Percentiles rank a stretch among this genome's conserved stretches.
phyloP scores from a whole-genome alignment of 177 flowering plant species.

The Tripterygium wilfordii region DNA sequence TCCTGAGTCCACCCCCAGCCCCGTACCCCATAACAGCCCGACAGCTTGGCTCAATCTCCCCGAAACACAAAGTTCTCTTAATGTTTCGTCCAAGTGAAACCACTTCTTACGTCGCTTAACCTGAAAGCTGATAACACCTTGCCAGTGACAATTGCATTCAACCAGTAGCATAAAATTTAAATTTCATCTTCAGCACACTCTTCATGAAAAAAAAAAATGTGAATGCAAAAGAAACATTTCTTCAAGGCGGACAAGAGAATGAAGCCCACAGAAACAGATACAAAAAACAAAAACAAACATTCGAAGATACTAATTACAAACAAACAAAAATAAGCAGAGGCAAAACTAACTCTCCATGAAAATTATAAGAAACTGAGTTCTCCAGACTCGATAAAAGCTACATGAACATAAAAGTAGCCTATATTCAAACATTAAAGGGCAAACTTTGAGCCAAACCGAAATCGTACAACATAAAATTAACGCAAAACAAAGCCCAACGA shows the following conservation, averaged over 20 bases:
- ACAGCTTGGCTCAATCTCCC: constrained; percentile 66
- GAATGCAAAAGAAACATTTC: not conserved
- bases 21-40: constrained; percentile 42
- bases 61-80: constrained; percentile 48
- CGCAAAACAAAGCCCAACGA: not conserved
- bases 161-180: constrained; percentile 8
- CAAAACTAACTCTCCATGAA: too few relatives aligned
- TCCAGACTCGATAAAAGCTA: not conserved
- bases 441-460: not conserved
- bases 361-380: not conserved
- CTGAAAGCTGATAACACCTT: constrained; percentile 57
- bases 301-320: too few relatives aligned
- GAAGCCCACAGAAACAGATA: not conserved
- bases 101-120: constrained; percentile 14
- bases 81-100: constrained; percentile 30
- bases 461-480: not conserved
- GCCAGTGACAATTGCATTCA: constrained; percentile 18
- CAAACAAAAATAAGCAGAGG: too few relatives aligned
- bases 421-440: not conserved
- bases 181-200: not conserved
- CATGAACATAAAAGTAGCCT: too few relatives aligned
- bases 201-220: not conserved
- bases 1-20: constrained; percentile 24
- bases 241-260: not conserved
- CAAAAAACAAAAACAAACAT: too few relatives aligned